These are phyloP conservation scores for Apophysomyces ossiformis DNA, from an alignment of 371 early-diverging fungal genomes.

Conservation along the genomic window DNA sequence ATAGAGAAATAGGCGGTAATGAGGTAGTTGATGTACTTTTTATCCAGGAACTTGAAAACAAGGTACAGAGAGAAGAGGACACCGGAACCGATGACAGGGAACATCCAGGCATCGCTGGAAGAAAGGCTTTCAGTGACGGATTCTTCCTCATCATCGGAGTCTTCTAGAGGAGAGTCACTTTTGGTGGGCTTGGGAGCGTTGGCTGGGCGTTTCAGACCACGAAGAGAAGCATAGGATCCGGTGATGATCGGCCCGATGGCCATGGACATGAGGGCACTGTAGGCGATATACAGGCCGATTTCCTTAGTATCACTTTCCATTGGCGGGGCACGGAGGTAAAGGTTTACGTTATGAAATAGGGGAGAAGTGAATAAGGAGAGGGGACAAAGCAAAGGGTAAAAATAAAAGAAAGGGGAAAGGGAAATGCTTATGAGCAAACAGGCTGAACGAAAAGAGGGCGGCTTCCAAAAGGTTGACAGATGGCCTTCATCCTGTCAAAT, in stretches of 20 bases:
- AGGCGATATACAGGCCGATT: constrained; percentile 72
- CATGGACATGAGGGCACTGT: constrained; percentile 87
- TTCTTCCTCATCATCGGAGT: constrained; percentile 64
- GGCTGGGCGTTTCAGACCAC: constrained; percentile 69
- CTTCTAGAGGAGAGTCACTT: constrained; percentile 39
- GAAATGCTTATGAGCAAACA: too few species aligned
- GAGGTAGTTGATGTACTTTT: constrained; percentile 84
- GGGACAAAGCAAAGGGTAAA: background rate
- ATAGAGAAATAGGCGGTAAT: constrained; percentile 89
- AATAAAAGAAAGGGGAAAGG: too few species aligned
- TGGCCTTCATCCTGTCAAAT: too few species aligned
- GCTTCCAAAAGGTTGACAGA: too few species aligned
- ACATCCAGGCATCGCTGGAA: constrained; percentile 90
- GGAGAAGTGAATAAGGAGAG: constrained; percentile 10
- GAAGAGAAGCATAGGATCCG: constrained; percentile 82
- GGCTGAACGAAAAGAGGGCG: too few species aligned
- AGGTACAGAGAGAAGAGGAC: constrained; percentile 87
- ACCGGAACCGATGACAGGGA: constrained; percentile 89
- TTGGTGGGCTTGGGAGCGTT: constrained; percentile 45
- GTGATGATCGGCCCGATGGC: constrained; percentile 88
- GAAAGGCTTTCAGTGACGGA: constrained; percentile 78
- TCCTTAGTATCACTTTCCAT: constrained; percentile 25
- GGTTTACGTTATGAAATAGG: constrained; percentile 8
- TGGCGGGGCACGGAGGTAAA: background rate
- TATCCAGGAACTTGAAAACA: constrained; percentile 83